A percentile compares a stretch with the other conserved stretches of the same genome.
phyloP scores from a whole-genome alignment of 495 filamentous ascomycete species.

The Podospora appendiculata region DNA sequence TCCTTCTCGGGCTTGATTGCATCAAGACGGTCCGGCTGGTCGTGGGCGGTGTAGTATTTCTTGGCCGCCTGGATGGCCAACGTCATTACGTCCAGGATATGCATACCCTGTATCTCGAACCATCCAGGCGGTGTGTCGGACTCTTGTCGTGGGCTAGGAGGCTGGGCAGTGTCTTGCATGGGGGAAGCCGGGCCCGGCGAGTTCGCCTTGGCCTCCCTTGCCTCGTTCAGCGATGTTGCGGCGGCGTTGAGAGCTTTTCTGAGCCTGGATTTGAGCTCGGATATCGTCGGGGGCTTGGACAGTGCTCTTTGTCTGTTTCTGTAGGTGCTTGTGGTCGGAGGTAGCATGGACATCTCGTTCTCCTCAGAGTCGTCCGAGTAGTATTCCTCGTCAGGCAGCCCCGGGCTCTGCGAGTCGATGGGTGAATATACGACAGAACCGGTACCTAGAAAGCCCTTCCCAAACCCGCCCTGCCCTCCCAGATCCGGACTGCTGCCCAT shows the following conservation, averaged over 20 bases:
- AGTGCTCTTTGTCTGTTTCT: slow-evolving; percentile 78
- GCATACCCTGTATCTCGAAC: slow-evolving; percentile 83
- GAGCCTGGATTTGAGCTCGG: slow-evolving; percentile 69
- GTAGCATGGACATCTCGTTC: slow-evolving; percentile 67
- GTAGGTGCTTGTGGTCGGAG: slow-evolving; percentile 94
- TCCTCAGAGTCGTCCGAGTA: slow-evolving; percentile 53
- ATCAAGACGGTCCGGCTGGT: slow-evolving; percentile 73
- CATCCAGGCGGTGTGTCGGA: slow-evolving; percentile 44
- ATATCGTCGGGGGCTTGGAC: slow-evolving; percentile 76
- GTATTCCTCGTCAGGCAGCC: slow-evolving; percentile 44
- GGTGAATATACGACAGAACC: slow-evolving; percentile 49
- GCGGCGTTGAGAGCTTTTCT: slow-evolving; percentile 57
- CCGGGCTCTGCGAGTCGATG: slow-evolving; percentile 43
- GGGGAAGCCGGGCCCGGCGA: neutral
- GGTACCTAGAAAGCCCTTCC: slow-evolving; percentile 9
- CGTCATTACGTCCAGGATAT: slow-evolving; percentile 85
- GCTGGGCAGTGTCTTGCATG: neutral
- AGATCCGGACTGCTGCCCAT: slow-evolving; percentile 50
- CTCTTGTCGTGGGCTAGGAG: neutral
- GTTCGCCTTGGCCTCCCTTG: slow-evolving; percentile 21
- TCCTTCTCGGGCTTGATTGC: slow-evolving; percentile 75
- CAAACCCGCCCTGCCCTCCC: slow-evolving; percentile 25
- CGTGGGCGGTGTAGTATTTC: slow-evolving; percentile 86
- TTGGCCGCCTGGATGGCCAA: slow-evolving; percentile 90
- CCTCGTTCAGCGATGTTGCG: slow-evolving; percentile 53